These are phyloP conservation scores for sorghum (Sorghum bicolor) DNA, from an alignment of 176 grass and related monocot species.

Conservation along the genomic window Sorghum_bicolor_NCBIv3 NC_012871.2:20500001-20500500, in stretches of 20 bases:
- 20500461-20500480: background rate
- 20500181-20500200: slow-evolving; percentile 5
- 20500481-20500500: background rate
- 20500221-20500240: background rate
- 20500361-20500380: slow-evolving; percentile 46
- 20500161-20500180: background rate
- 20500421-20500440: too few relatives aligned
- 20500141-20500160: background rate
- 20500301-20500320: slow-evolving; percentile 45
- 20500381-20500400: slow-evolving; percentile 53
- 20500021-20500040: background rate
- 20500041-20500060: background rate
- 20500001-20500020: background rate
- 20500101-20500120: background rate
- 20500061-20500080: background rate
- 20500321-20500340: slow-evolving; percentile 52
- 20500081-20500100: background rate
- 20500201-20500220: slow-evolving; percentile 18
- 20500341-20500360: slow-evolving; percentile 35
- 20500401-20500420: slow-evolving; percentile 45
- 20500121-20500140: background rate
- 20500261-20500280: slow-evolving; percentile 24
- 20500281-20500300: slow-evolving; percentile 45
- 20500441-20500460: too few relatives aligned
- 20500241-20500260: slow-evolving; percentile 14